These are phyloP conservation scores for Dothistroma septosporum DNA, from an alignment of 2,329 filamentous ascomycete species.

Conservation along the genomic window DNA sequence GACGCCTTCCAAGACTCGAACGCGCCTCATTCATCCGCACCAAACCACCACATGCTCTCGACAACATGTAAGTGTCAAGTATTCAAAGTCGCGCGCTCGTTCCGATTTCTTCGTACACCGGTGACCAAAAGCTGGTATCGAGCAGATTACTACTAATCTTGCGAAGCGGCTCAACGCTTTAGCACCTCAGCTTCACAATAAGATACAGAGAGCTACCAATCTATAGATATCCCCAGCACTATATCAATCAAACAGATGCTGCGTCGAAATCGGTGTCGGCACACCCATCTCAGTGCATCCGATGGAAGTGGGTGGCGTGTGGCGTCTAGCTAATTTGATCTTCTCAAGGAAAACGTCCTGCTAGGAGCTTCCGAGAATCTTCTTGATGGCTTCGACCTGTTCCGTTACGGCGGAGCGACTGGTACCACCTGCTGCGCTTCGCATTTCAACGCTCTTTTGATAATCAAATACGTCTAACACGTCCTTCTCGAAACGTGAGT, in stretches of 20 bases:
- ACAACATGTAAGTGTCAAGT: too few relatives aligned
- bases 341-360: not conserved
- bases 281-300: not conserved
- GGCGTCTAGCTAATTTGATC: not conserved
- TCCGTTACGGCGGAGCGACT: slow-evolving; percentile 64
- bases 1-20: too few relatives aligned
- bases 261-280: not conserved
- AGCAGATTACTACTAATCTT: too few relatives aligned
- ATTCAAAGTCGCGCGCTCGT: too few relatives aligned
- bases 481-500: slow-evolving; percentile 66
- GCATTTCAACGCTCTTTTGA: slow-evolving; percentile 75
- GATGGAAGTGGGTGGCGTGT: not conserved
- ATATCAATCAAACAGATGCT: not conserved
- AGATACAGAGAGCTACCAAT: not conserved
- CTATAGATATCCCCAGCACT: not conserved
- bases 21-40: too few relatives aligned
- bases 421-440: slow-evolving; percentile 71
- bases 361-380: slow-evolving; percentile 30
- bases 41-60: too few relatives aligned
- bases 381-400: slow-evolving; percentile 56
- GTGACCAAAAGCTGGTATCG: too few relatives aligned
- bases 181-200: too few relatives aligned
- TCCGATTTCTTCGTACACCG: too few relatives aligned
- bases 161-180: too few relatives aligned
- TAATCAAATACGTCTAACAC: slow-evolving; percentile 72